These are phyloP conservation scores for Linum trigynum DNA, from an alignment of 345 rosid genomes.

Conservation along the genomic window DNA sequence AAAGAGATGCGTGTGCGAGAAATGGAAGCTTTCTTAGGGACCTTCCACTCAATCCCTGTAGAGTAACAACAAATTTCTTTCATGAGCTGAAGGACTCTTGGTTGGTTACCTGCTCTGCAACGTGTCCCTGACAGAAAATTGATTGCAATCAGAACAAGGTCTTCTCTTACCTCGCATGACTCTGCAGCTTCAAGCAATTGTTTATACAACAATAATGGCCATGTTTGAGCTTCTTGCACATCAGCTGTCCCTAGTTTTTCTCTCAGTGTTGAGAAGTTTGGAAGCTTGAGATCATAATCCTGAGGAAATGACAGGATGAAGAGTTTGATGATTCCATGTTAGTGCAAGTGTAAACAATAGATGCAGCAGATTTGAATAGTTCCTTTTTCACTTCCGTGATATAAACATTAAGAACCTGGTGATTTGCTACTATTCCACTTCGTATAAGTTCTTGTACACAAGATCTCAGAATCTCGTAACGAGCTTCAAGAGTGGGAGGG, in stretches of 20 bases:
- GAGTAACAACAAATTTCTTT: conserved; percentile 5
- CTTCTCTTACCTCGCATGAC: conserved; percentile 62
- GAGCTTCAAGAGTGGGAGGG: conserved; percentile 91
- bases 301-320: conserved; percentile 21
- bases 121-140: neutral
- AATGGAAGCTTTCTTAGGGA: conserved; percentile 87
- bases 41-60: conserved; percentile 89
- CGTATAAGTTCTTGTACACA: conserved; percentile 74
- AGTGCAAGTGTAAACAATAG: neutral
- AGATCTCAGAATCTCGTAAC: conserved; percentile 80
- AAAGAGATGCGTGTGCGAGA: conserved; percentile 70
- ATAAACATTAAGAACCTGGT: conserved; percentile 37
- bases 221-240: conserved; percentile 33
- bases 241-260: conserved; percentile 38
- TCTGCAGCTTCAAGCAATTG: conserved; percentile 73
- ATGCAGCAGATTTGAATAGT: conserved; percentile 7
- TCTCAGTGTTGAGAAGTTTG: conserved; percentile 50
- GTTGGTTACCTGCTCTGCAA: neutral
- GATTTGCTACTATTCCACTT: conserved; percentile 53
- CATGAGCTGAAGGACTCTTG: neutral
- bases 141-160: neutral
- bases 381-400: neutral
- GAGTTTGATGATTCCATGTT: neutral
- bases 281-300: conserved; percentile 45
- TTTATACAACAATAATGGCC: conserved; percentile 26